Percentiles rank a stretch among this genome's conserved stretches.
Evolutionary conservation across 495 filamentous ascomycete genomes (phyloP).

Genomic region (Platismatia glauca): DNA sequence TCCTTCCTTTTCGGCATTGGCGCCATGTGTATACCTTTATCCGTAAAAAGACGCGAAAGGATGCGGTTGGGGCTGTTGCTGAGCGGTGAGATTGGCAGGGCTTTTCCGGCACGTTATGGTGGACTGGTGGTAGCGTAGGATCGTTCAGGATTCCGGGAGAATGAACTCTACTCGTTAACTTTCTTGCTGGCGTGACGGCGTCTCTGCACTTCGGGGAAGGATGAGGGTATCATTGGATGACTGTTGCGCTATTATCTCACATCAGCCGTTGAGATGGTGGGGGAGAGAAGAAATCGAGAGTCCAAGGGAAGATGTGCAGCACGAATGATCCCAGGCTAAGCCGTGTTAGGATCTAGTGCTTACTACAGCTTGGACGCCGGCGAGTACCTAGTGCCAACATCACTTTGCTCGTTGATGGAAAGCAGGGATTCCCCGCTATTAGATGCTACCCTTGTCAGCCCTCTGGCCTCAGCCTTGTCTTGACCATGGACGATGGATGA

Average conservation of each 20-base stretch:
- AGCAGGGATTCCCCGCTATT: neutral
- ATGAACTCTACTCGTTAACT: neutral
- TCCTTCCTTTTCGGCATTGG: neutral
- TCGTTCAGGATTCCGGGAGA: neutral
- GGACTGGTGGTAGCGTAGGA: neutral
- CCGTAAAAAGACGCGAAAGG: neutral
- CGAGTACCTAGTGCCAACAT: neutral
- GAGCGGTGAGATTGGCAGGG: neutral
- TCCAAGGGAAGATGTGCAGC: neutral
- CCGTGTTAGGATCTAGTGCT: neutral
- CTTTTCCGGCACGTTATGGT: neutral
- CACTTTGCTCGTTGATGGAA: neutral
- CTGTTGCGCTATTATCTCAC: neutral
- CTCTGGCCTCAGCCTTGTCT: neutral
- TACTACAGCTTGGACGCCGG: neutral
- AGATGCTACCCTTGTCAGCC: neutral
- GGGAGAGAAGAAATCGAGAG: neutral
- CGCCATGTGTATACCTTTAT: neutral
- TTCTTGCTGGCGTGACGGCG: neutral
- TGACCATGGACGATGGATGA: neutral
- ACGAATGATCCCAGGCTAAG: neutral
- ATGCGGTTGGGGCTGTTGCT: constrained; percentile 4
- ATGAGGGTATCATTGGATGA: neutral
- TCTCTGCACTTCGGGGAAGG: neutral
- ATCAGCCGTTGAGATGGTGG: constrained; percentile 2